Evolutionary conservation across 1,139 yeast genomes (phyloP).

Genomic region (Yamadazyma friedrichii): DNA sequence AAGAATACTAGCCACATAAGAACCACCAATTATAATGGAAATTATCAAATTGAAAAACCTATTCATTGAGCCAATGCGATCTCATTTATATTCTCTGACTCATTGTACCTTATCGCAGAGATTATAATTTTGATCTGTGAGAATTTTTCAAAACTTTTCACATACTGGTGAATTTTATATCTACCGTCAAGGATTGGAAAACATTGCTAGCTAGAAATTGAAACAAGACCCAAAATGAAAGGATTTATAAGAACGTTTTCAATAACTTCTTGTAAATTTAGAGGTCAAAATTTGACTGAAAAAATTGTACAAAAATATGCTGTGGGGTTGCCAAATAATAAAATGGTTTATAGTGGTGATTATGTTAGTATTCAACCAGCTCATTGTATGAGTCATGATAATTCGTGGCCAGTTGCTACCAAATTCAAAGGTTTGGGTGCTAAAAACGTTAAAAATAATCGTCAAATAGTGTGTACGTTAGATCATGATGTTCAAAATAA

Average conservation of each 20-base stretch:
- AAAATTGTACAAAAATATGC: slow-evolving; percentile 93
- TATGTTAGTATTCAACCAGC: slow-evolving; percentile 94
- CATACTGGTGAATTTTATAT: no score
- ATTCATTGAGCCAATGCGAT: slow-evolving; percentile 23
- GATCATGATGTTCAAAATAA: slow-evolving; percentile 98
- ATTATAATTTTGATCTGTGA: neutral
- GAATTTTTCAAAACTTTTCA: no score
- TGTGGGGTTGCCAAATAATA: slow-evolving; percentile 71
- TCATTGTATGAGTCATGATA: slow-evolving; percentile 98
- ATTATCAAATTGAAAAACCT: slow-evolving; percentile 8
- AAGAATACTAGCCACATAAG: slow-evolving; percentile 44
- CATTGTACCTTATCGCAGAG: slow-evolving; percentile 15
- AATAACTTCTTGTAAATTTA: slow-evolving; percentile 16
- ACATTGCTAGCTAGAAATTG: no score
- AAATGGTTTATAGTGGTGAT: slow-evolving; percentile 83
- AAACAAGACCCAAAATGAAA: neutral
- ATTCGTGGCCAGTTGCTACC: slow-evolving; percentile 98
- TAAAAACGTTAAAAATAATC: slow-evolving; percentile 70
- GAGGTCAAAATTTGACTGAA: slow-evolving; percentile 85
- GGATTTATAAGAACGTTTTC: slow-evolving; percentile 9
- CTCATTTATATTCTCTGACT: slow-evolving; percentile 25
- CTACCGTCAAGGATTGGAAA: no score
- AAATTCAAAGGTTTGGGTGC: slow-evolving; percentile 97
- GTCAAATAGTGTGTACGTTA: slow-evolving; percentile 91
- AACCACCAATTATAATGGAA: slow-evolving; percentile 29